A percentile compares a stretch with the other conserved stretches of the same genome.
Conservation (phyloP, 2,329 filamentous ascomycete genomes). For the Eutypella sp. region DNA sequence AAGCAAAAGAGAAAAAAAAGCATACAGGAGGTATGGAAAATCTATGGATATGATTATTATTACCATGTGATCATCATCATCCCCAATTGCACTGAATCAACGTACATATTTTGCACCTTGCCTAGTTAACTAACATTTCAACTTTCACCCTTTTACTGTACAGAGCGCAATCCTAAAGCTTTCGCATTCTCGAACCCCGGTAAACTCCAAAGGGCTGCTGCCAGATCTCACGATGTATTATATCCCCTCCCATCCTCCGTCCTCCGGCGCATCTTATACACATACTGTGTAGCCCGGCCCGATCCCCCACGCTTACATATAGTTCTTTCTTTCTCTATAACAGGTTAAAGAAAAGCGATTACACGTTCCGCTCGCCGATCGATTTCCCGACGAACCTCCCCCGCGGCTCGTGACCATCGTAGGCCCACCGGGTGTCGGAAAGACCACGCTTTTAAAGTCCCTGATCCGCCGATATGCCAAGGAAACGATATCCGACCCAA, state of each 20-base stretch:
- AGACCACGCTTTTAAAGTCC: slow-evolving; percentile 93
- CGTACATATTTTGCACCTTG: neutral
- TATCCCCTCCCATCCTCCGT: too few species aligned
- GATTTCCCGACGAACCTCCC: slow-evolving; percentile 89
- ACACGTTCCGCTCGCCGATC: slow-evolving; percentile 94
- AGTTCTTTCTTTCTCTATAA: slow-evolving; percentile 36
- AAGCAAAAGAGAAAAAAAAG: slow-evolving; percentile 85
- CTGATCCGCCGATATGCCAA: slow-evolving; percentile 93
- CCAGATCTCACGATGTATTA: slow-evolving; percentile 40
- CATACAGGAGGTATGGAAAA: slow-evolving; percentile 58
- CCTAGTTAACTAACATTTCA: neutral
- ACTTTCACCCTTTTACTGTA: slow-evolving; percentile 19
- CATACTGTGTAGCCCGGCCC: too few species aligned
- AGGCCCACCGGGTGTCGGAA: slow-evolving; percentile 90
- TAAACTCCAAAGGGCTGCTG: slow-evolving; percentile 69
- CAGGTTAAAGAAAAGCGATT: slow-evolving; percentile 88
- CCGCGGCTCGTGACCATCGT: slow-evolving; percentile 91
- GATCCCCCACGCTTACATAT: too few species aligned
- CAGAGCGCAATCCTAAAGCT: slow-evolving; percentile 80
- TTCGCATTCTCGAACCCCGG: slow-evolving; percentile 82
- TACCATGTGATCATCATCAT: too few species aligned
- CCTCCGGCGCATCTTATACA: too few species aligned
- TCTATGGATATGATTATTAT: slow-evolving; percentile 33
- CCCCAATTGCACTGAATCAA: too few species aligned
- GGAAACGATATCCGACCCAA: slow-evolving; percentile 83